Base-by-base conservation (phyloP, 768 basidiomycete genomes). In the Leccinum incarnatum region DNA sequence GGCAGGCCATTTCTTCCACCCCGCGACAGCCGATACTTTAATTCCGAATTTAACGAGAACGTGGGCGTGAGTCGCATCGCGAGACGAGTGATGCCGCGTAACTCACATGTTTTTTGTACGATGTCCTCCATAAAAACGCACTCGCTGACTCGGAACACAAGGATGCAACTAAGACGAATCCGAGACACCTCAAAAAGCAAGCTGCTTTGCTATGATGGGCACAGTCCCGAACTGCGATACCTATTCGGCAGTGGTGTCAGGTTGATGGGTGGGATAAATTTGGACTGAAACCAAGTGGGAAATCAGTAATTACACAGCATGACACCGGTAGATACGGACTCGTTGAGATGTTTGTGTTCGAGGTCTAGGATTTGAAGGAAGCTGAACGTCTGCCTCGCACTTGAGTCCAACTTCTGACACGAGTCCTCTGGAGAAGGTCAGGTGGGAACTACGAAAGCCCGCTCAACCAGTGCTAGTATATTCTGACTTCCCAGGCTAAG, bases 1-100 rank as follows among this genome's bases (percentile, higher is more conserved):
- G 48, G 19, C 8, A 8, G 64, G 17, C 68, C 69, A 69, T 12
- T 53, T 49, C 34, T 58, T 69, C 67, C 61, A 70, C 46, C 15
- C 51, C 0, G 61, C 1, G 10, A 68, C 5, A 42, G 11, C 15
- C 48, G 47, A 46, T 14, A 51, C 67, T 71, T 57, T 19, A 21
- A 7, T 45, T 49, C 5, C 12, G n/a, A 19, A 19, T 36, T 34
- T 40, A 21, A 8, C 27, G 27, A 47, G 8, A 37, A 29, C 17
- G 37, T 2, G n/a, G 15, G 10, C 17, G 27, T 64, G 42, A 65
- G 61, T 17, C 29, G n/a, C 9, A 17, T 19, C 48, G 9, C 1
- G 3, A 14, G 21, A 32, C 23, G 12, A 17, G 21, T 5, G 10
- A 29, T 5, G 8, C 0, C n/a, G 37, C n/a, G 17, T 2, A 25